Evolutionary conservation across 805 yeast genomes (phyloP), one percentile per base, ranked within the genome.

Genomic region (Brettanomyces anomalus): DNA sequence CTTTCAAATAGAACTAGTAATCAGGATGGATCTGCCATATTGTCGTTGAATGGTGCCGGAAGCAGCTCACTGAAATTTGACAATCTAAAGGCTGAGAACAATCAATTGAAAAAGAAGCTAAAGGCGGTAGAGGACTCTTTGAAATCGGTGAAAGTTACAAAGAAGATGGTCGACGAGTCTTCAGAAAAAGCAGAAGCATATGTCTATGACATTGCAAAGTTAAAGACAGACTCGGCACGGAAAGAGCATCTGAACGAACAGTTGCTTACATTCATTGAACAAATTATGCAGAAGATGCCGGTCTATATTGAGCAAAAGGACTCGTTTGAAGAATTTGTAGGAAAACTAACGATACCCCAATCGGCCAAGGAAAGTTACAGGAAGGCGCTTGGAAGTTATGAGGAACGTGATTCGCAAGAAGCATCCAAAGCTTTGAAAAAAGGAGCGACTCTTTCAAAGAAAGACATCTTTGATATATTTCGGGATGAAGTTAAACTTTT

Each of bases 401-500:
- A 40, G 14, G 26, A 33, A 21, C 17, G 36, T 19, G 34, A 32
- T 32, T 6, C 34, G 34, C 34, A 32, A n/a, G 19, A 33, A 13
- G 30, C 38, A n/a, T 31, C 36, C 10, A 18, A 34, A 24, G 15
- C 26, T 39, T 6, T 31, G 14, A 11, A 13, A 2, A 24, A 26
- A 38, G 31, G 37, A 10, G 37, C 17, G 24, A 16, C 14, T 19
- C 40, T 44, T 16, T 47, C 60, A 2, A 55, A 57, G 40, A 58
- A 57, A 28, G 56, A 60, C 17, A 35, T 61, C 32, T 49, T 58
- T 35, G 52, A 53, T 13, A 19, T 60, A 26, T 53, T 56, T 36
- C 51, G 63, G 34, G 49, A 50, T n/a, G 66, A 62, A 43, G 57
- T 62, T 3, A 50, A 48, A 37, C 28, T 35, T 8, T 46, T 62